These are phyloP conservation scores for Oryza meyeriana DNA, from an alignment of 176 grass and related monocot genomes.

Conservation along the genomic window DNA sequence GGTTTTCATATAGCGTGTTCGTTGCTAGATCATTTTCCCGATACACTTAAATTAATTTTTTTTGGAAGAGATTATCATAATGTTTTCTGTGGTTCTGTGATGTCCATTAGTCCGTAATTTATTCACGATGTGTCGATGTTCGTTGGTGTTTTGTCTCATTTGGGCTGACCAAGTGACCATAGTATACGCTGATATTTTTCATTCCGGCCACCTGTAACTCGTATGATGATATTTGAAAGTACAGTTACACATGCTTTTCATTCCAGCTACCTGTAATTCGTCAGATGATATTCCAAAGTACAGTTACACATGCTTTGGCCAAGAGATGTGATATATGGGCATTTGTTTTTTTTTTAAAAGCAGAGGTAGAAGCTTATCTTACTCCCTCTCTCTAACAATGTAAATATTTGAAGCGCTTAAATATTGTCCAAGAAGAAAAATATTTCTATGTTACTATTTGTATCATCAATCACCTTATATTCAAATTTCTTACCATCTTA, in stretches of 20 bases:
- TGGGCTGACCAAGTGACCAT: background rate
- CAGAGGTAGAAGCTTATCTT: background rate
- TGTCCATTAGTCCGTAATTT: background rate
- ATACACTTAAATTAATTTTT: background rate
- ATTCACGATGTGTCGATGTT: background rate
- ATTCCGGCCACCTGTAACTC: background rate
- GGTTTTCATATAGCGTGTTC: background rate
- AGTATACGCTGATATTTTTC: background rate
- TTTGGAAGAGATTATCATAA: background rate
- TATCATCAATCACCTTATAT: too few species aligned
- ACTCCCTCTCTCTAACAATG: too few species aligned
- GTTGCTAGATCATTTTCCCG: slow-evolving; percentile 43
- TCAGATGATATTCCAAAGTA: background rate
- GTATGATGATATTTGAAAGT: background rate
- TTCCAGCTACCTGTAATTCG: background rate
- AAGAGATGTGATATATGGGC: background rate
- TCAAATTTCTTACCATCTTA: too few species aligned
- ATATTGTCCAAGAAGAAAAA: too few species aligned
- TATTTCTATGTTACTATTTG: too few species aligned
- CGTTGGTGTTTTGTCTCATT: background rate
- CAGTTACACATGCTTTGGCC: background rate
- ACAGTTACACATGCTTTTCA: background rate
- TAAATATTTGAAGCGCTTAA: too few species aligned
- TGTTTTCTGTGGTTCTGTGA: background rate
- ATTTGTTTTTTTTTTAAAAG: background rate